Evolutionary conservation across 2,329 filamentous ascomycete species (phyloP).

Genomic region (Thermothelomyces thermophilus): DNA sequence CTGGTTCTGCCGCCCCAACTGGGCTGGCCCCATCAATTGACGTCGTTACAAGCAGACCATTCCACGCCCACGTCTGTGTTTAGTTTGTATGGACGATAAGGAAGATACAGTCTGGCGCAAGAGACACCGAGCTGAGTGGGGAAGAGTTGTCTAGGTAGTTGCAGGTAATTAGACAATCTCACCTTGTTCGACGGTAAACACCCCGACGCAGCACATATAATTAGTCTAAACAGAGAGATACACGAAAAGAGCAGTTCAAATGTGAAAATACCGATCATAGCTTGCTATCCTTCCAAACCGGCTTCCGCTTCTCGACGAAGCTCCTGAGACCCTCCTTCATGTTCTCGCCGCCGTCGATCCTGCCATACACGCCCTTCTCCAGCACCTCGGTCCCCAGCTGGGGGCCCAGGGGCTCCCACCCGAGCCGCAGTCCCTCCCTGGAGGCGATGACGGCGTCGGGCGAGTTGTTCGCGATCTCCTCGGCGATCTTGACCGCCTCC

Average conservation of each 20-base stretch:
- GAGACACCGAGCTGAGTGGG: too few relatives aligned
- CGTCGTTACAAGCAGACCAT: too few relatives aligned
- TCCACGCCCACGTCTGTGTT: too few relatives aligned
- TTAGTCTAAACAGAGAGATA: background rate
- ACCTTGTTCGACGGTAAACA: too few relatives aligned
- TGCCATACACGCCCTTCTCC: slow-evolving; percentile 50
- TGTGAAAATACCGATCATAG: slow-evolving; percentile 32
- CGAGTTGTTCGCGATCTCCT: slow-evolving; percentile 56
- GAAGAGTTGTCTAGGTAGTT: too few relatives aligned
- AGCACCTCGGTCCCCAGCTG: slow-evolving; percentile 56
- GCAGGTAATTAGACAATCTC: too few relatives aligned
- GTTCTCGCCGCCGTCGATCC: slow-evolving; percentile 62
- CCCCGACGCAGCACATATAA: too few relatives aligned
- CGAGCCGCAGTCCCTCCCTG: slow-evolving; percentile 62
- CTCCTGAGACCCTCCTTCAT: slow-evolving; percentile 67
- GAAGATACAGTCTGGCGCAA: too few relatives aligned
- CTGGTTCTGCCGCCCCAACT: too few relatives aligned
- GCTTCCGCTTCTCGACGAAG: slow-evolving; percentile 70
- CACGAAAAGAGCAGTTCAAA: background rate
- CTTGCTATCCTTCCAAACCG: slow-evolving; percentile 61
- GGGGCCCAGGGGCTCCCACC: slow-evolving; percentile 64
- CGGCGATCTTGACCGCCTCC: slow-evolving; percentile 57
- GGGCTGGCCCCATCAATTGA: too few relatives aligned
- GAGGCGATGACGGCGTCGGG: slow-evolving; percentile 70
- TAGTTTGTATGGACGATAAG: too few relatives aligned